phyloP scores from a whole-genome alignment of 2,329 filamentous ascomycete species.

The Bipolaris bicolor region DNA sequence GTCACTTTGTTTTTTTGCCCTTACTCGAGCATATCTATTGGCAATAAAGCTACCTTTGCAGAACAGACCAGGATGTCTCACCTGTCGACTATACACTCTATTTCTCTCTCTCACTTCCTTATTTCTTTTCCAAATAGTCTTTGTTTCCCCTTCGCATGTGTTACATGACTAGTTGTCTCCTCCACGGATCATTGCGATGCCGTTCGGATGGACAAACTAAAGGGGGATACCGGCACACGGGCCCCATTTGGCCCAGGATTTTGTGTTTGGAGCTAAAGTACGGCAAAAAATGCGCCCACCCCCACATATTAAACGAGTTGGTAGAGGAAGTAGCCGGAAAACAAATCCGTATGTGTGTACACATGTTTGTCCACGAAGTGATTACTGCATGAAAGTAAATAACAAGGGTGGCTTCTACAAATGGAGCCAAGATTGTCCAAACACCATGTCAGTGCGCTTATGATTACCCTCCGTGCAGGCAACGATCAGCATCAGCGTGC shows the following conservation, averaged over 20 bases:
- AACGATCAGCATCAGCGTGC: slow-evolving; percentile 5
- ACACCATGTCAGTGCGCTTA: background rate
- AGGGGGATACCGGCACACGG: background rate
- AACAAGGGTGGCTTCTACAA: background rate
- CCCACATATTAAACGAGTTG: background rate
- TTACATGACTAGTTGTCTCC: slow-evolving; percentile 7
- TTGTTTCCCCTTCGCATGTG: background rate
- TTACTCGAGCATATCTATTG: background rate
- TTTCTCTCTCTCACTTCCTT: background rate
- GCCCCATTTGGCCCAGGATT: background rate
- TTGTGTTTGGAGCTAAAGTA: background rate
- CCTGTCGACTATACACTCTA: background rate
- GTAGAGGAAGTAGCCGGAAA: background rate
- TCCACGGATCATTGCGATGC: slow-evolving; percentile 1
- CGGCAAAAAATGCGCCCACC: background rate
- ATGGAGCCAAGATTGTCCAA: background rate
- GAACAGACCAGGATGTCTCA: background rate
- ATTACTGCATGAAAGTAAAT: slow-evolving; percentile 12
- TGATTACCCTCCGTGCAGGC: slow-evolving; percentile 2
- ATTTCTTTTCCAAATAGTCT: slow-evolving; percentile 1
- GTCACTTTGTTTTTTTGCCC: background rate
- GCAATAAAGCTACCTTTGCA: background rate
- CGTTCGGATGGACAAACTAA: background rate
- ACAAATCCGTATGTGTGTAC: background rate
- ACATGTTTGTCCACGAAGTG: background rate